Conservation (phyloP, 306 rosid species). For the Lathyrus tuberosus region DNA sequence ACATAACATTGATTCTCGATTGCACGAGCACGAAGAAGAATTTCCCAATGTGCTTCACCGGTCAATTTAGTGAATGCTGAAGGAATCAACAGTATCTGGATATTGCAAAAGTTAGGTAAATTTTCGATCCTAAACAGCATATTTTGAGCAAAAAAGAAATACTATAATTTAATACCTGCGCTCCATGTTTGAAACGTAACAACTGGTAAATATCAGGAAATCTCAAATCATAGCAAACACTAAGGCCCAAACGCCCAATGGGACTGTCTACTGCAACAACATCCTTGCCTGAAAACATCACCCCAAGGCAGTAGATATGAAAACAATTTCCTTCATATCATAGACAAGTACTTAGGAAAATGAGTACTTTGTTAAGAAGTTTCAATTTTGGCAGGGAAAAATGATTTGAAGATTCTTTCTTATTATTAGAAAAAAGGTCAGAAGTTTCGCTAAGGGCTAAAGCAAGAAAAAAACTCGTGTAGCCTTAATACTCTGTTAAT, state of each 20-base stretch:
- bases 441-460: slow-evolving; percentile 3
- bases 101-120: slow-evolving; percentile 21
- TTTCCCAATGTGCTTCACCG: slow-evolving; percentile 97
- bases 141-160: slow-evolving; percentile 31
- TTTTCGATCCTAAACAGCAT: slow-evolving; percentile 34
- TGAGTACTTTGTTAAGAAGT: neutral
- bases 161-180: slow-evolving; percentile 56
- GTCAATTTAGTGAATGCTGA: slow-evolving; percentile 87
- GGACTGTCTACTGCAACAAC: slow-evolving; percentile 86
- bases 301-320: slow-evolving; percentile 30
- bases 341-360: neutral
- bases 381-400: neutral
- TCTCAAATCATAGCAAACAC: slow-evolving; percentile 95
- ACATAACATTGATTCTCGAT: slow-evolving; percentile 94
- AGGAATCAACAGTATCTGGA: slow-evolving; percentile 83
- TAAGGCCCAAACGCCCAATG: slow-evolving; percentile 83
- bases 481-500: slow-evolving; percentile 17
- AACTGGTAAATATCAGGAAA: slow-evolving; percentile 85
- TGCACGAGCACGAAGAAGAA: slow-evolving; percentile 96
- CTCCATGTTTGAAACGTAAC: slow-evolving; percentile 79
- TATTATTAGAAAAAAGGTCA: neutral
- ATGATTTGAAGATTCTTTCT: slow-evolving; percentile 7
- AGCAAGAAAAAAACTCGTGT: slow-evolving; percentile 16
- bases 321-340: slow-evolving; percentile 23
- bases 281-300: slow-evolving; percentile 67